Evolutionary conservation across 164 flowering plant species (phyloP), one percentile per base, ranked within the genome.

Genomic region (Echeveria elegans): DNA sequence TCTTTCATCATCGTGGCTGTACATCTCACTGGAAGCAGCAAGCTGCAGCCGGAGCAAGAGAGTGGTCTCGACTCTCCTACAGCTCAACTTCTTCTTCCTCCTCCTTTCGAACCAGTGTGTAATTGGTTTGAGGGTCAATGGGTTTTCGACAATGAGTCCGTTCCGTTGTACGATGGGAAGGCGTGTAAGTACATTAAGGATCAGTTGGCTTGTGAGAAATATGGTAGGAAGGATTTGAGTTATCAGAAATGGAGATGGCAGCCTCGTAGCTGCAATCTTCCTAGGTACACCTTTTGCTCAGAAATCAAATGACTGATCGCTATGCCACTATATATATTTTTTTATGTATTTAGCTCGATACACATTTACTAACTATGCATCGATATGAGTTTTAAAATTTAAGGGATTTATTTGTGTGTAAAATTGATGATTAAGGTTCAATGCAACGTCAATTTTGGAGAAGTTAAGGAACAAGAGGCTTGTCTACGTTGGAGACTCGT

Each of bases 191-290:
- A 75, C 79, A 90, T 92, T 92, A 85, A 89, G 0, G 96, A 88
- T 72, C 85, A 88, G 68, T 64, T 90, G 81, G 88, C 93, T 40
- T 92, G 98, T 71, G 84, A 79, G 78, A 88, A 88, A 79, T 85
- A 79, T 75, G 97, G 98, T 43, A 82, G 98, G 56, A 79, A 74
- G 66, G 96, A 92, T 63, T 73, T 88, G 72, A 71, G 72, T 38
- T 90, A 83, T 70, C 93, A 85, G 78, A 76, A 77, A 30, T 90
- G 96, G 98, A 85, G 96, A 63, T 92, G 98, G 98, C 96, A 90
- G 41, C 98, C 98, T 45, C 79, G 82, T 73, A 78, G 78, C 0
- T 92, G 98, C 76, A 82, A 86, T 72, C 89, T 92, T 34, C 93
- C 97, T 41, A 87, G 95, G 98, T 91, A 1, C n/a, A n/a, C n/a